Evolutionary conservation across 352 stramenopile genomes (phyloP).

Genomic region (Peronospora tabacina): DNA sequence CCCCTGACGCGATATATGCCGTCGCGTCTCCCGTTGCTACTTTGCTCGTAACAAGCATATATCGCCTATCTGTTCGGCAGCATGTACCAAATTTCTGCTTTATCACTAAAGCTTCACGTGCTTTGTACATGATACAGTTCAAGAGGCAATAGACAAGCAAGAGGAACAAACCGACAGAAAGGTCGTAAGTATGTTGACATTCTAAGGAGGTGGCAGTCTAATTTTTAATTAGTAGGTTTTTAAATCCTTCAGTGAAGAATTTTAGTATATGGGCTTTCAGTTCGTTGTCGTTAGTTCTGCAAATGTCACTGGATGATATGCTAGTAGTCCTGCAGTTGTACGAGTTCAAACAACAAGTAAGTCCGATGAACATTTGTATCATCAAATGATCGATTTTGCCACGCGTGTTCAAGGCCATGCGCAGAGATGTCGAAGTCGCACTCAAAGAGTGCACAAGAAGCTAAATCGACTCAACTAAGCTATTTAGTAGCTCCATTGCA

Average conservation of each 20-base stretch:
- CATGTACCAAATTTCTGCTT: no score
- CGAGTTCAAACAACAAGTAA: constrained; percentile 32
- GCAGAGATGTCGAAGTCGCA: constrained; percentile 43
- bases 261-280: no score
- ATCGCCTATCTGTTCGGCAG: no score
- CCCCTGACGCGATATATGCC: no score
- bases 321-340: constrained; percentile 49
- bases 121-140: neutral
- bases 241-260: no score
- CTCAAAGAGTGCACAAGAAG: constrained; percentile 23
- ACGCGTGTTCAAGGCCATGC: constrained; percentile 65
- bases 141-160: neutral
- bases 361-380: constrained; percentile 75
- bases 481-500: no score
- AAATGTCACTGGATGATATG: constrained; percentile 28
- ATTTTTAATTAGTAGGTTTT: no score
- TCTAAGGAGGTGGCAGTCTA: no score
- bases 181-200: neutral
- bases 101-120: neutral
- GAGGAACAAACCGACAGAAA: neutral
- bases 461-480: constrained; percentile 12
- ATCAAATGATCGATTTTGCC: constrained; percentile 60
- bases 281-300: constrained; percentile 31
- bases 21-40: no score
- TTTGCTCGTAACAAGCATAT: no score